Evolutionary conservation across 495 filamentous ascomycete genomes (phyloP).

Genomic region (Podospora sp.): DNA sequence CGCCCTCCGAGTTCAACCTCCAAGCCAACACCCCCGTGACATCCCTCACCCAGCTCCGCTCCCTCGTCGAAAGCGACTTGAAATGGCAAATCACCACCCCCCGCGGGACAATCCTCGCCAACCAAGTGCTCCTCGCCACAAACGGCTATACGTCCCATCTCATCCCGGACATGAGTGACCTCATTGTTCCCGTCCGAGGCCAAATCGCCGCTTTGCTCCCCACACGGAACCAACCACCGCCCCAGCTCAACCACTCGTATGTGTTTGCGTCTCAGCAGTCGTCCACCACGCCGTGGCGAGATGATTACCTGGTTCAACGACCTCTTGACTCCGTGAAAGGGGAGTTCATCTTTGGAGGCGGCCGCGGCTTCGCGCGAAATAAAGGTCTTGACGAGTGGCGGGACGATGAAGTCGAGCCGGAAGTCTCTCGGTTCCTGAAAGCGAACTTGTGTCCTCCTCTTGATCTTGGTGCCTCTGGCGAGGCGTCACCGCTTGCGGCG

Average conservation of each 20-base stretch:
- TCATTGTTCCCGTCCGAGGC: slow-evolving; percentile 76
- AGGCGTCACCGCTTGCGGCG: slow-evolving; percentile 48
- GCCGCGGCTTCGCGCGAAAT: slow-evolving; percentile 38
- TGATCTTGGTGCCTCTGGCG: slow-evolving; percentile 21
- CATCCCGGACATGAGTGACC: slow-evolving; percentile 65
- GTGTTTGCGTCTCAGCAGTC: slow-evolving; percentile 57
- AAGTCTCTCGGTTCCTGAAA: slow-evolving; percentile 52
- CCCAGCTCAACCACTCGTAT: slow-evolving; percentile 53
- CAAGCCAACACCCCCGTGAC: slow-evolving; percentile 74
- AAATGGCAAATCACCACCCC: slow-evolving; percentile 62
- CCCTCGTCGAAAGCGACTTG: slow-evolving; percentile 13
- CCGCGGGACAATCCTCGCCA: slow-evolving; percentile 60
- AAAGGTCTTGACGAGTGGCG: slow-evolving; percentile 60
- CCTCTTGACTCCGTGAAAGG: slow-evolving; percentile 42
- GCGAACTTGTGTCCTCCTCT: slow-evolving; percentile 37
- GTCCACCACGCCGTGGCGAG: slow-evolving; percentile 26
- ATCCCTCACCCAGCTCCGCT: slow-evolving; percentile 32
- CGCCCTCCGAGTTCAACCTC: slow-evolving; percentile 57
- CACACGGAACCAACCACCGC: slow-evolving; percentile 33
- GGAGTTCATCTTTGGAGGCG: slow-evolving; percentile 59
- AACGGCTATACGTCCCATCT: slow-evolving; percentile 78
- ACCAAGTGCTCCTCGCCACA: slow-evolving; percentile 71
- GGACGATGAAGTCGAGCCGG: slow-evolving; percentile 61
- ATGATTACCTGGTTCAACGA: slow-evolving; percentile 79
- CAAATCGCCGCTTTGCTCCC: slow-evolving; percentile 72